Percentiles rank a stretch among this genome's conserved stretches.
Evolutionary conservation across 768 basidiomycete species (phyloP).

Genomic region (Hypsizygus marmoreus): DNA sequence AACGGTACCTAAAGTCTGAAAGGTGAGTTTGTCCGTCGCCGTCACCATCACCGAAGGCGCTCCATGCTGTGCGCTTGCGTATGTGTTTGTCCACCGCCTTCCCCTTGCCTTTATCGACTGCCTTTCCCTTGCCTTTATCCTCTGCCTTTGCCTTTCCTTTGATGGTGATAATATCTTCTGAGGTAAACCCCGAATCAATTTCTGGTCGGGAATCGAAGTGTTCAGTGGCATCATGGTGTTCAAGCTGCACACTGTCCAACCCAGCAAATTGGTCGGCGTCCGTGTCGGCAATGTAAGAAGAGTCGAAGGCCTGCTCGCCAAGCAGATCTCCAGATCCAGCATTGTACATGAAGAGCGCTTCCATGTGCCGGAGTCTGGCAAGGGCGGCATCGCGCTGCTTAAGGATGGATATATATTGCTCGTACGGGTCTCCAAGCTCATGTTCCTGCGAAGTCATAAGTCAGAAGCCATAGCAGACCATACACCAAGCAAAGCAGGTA

Average conservation of each 20-base stretch:
- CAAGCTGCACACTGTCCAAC: not conserved
- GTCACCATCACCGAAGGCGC: not conserved
- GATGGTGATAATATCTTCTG: not conserved
- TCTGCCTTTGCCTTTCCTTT: not conserved
- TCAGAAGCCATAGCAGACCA: too few relatives aligned
- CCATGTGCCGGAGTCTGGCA: too few relatives aligned
- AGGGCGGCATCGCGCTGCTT: too few relatives aligned
- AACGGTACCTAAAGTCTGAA: too few relatives aligned
- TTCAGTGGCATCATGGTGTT: not conserved
- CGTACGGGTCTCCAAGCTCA: too few relatives aligned
- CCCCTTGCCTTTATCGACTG: conserved; percentile 4
- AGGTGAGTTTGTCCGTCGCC: not conserved
- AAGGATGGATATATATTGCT: too few relatives aligned
- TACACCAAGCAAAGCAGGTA: too few relatives aligned
- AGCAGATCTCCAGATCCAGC: not conserved
- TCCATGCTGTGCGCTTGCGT: not conserved
- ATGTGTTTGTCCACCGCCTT: conserved; percentile 1
- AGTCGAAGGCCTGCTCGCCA: not conserved
- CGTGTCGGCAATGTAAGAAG: not conserved
- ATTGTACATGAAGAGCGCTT: too few relatives aligned
- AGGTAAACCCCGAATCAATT: too few relatives aligned
- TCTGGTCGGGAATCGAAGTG: not conserved
- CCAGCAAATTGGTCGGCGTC: not conserved
- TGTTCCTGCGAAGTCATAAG: too few relatives aligned
- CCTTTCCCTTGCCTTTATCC: not conserved